Base-by-base conservation (phyloP, 352 stramenopile species). In the Lagenidium sp. region DNA sequence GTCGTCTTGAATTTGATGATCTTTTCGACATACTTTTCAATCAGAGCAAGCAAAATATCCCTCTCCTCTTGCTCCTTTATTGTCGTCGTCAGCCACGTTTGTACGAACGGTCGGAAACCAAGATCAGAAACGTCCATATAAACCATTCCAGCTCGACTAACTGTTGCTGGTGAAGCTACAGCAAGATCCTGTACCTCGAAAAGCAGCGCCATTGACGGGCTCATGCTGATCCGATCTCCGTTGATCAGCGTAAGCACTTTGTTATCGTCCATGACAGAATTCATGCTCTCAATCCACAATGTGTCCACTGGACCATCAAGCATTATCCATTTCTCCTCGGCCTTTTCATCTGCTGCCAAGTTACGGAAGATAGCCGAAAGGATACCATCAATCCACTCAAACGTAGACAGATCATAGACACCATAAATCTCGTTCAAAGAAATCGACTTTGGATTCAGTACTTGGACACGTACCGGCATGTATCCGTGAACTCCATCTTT, bases 121-220 rank as follows among this genome's bases (percentile, higher is more conserved):
- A 95, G 69, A 31, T 92, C 77, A 18, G 85, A 62, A 4, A 87
- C 75, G 29, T 90, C 73, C 79, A 97, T 95, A 64, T 97, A 98
- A 6, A 98, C 87, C 69, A 98, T 95, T 23, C 92, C 92, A 18
- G 89, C 86, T 25, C 91, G 76, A 41, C 80, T 96, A 1, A 98
- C 92, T 2, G 93, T 98, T 1, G 93, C 93, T 3, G 93, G 92
- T 7, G 86, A 97, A 18, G 93, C 93, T 7, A 96, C 90, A 0
- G 83, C 84, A 1, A 98, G 68, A 53, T 98, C 90, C 53, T 97
- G 93, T 4, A 97, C 90, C 54, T 98, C 93, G 39, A 98, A 97
- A 42, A 98, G 70, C 29, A 96, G 85, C 36, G 93, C 74, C 80
- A 92, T 90, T 1, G 74, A 84, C 7, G 73, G 50, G 23, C 69